Base-by-base conservation (phyloP, 306 rosid species). In the Lupinus albus region DNA sequence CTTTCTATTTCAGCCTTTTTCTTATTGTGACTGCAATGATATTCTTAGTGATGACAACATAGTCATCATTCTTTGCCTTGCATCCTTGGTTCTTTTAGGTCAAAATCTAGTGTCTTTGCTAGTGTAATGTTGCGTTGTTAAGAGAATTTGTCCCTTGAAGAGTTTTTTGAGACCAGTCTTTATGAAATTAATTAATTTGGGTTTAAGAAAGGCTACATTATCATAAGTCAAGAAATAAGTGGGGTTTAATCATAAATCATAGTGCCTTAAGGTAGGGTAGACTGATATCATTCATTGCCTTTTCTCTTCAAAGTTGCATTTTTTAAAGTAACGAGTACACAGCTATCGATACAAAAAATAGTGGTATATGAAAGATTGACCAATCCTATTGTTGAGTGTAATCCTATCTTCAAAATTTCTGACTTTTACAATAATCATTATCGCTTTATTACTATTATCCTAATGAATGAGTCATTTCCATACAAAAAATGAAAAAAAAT, bases 351-450 rank as follows among this genome's bases (percentile, higher is more conserved):
- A 54, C n/a, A 16, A 41, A 48, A 35, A 56, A 17, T n/a, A 70
- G 60, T 35, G 38, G 38, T 20, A 62, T 71, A 62, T 16, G 56
- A 20, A 48, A 64, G 49, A 63, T 45, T 41, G 35, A 49, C 68
- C 16, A 57, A 16, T 46, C 25, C 16, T 52, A 65, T 33, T 62
- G 48, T 36, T 67, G 45, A 48, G 65, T 61, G 67, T 60, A 32
- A 53, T 41, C 66, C 71, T 71, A 70, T 52, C 56, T 71, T 70
- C 82, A 80, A 77, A 72, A 64, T 65, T 65, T 71, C 65, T 39
- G 25, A 69, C 68, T 80, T 85, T 85, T 77, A 79, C 87, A 81
- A 64, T 38, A 45, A 17, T 25, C 41, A 14, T 60, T 68, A 57
- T 15, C 8, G 72, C 48, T 62, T 70, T 61, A 39, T 61, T 49